A percentile compares a stretch with the other conserved stretches of the same genome.
These are phyloP conservation scores for Plasmopara muralis DNA, from an alignment of 352 stramenopile genomes.

Conservation along the genomic window DNA sequence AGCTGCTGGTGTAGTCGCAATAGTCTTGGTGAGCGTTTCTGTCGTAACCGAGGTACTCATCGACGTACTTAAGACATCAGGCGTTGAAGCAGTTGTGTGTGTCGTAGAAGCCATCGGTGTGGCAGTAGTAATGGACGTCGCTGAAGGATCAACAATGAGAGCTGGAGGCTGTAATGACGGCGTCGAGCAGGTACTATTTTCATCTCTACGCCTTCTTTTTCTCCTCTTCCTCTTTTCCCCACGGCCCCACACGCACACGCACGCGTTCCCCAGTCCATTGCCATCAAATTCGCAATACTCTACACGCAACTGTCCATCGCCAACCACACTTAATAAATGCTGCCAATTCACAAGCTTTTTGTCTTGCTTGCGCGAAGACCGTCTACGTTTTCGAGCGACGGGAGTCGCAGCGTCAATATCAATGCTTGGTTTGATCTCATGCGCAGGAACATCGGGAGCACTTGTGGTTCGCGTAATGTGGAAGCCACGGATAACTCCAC, in stretches of 20 bases:
- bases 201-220: not conserved
- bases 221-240: constrained; percentile 23
- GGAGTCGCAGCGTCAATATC: constrained; percentile 7
- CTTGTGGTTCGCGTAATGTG: constrained; percentile 40
- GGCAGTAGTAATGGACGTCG: too few relatives aligned
- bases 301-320: constrained; percentile 38
- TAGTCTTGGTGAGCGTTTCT: too few relatives aligned
- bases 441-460: constrained; percentile 7
- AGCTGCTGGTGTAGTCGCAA: too few relatives aligned
- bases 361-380: constrained; percentile 7
- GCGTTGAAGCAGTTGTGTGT: too few relatives aligned
- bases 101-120: too few relatives aligned
- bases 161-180: constrained; percentile 2
- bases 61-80: too few relatives aligned
- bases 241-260: constrained; percentile 47
- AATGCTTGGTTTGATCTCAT: constrained; percentile 13
- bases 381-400: constrained; percentile 15
- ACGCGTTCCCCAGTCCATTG: constrained; percentile 55
- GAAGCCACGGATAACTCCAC: constrained; percentile 60
- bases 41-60: too few relatives aligned
- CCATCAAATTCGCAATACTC: constrained; percentile 68
- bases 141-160: constrained; percentile 1
- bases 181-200: not conserved
- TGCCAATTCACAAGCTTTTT: constrained; percentile 44
- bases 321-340: constrained; percentile 45